These are phyloP conservation scores for Rhodotorula glutinis DNA, from an alignment of 1,284 basidiomycete species.

Conservation along the genomic window DNA sequence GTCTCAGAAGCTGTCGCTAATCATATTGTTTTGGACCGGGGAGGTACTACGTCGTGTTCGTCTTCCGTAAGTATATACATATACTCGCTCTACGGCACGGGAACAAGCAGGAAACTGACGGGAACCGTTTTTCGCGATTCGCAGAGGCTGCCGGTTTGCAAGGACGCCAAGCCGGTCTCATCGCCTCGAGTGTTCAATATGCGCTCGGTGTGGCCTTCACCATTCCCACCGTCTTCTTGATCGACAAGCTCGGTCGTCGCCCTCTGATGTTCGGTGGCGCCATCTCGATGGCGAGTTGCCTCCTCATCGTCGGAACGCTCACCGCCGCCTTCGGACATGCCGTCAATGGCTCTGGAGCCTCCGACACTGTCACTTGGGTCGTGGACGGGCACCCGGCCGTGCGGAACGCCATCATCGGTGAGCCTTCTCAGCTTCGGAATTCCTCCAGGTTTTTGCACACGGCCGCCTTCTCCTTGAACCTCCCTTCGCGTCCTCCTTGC, in stretches of 20 bases:
- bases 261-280: conserved; percentile 65
- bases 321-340: conserved; percentile 60
- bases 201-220: conserved; percentile 54
- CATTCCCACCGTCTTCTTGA: conserved; percentile 65
- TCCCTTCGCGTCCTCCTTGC: too few relatives aligned
- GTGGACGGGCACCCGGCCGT: conserved; percentile 58
- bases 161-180: conserved; percentile 65
- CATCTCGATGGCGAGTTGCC: conserved; percentile 62
- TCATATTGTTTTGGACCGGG: too few relatives aligned
- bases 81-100: too few relatives aligned
- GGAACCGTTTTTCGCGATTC: conserved; percentile 43
- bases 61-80: not conserved
- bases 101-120: not conserved
- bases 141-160: conserved; percentile 71
- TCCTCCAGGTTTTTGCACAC: too few relatives aligned
- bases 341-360: not conserved
- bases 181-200: conserved; percentile 73
- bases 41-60: conserved; percentile 3
- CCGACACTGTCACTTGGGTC: conserved; percentile 55
- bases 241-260: conserved; percentile 70
- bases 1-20: too few relatives aligned
- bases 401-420: conserved; percentile 62
- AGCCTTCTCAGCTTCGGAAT: conserved; percentile 39
- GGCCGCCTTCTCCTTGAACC: too few relatives aligned
- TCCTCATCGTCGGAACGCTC: conserved; percentile 70